Conservation (phyloP, 2,329 filamentous ascomycete genomes). For the Verticillium alfalfae region DNA sequence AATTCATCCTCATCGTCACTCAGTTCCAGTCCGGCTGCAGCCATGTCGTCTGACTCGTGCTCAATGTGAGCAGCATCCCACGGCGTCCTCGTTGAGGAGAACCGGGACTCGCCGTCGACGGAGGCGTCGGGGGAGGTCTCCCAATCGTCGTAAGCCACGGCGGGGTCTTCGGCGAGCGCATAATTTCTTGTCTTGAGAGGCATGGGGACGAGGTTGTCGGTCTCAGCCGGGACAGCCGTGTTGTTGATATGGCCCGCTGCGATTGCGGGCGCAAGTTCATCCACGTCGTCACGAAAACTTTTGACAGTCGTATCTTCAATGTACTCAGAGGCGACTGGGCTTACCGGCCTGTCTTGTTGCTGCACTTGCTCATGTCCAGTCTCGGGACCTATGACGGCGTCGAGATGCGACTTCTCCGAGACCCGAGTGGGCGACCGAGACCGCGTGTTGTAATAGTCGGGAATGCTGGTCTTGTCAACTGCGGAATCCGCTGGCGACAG, state of each 20-base stretch:
- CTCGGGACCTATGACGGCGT: neutral
- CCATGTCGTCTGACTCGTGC: conserved; percentile 1
- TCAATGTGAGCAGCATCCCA: neutral
- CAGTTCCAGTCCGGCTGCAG: neutral
- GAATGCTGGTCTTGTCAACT: neutral
- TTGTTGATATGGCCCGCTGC: neutral
- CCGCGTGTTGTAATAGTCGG: neutral
- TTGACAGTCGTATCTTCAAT: neutral
- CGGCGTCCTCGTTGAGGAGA: neutral
- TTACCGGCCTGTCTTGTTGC: neutral
- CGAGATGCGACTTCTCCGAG: neutral
- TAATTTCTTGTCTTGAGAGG: neutral
- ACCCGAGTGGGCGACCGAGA: neutral
- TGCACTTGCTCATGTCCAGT: neutral
- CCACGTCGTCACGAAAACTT: conserved; percentile 1
- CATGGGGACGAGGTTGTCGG: neutral
- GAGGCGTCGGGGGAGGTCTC: neutral
- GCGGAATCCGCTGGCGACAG: neutral
- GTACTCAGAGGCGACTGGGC: neutral
- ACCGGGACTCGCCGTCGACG: neutral
- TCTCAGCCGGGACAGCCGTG: neutral
- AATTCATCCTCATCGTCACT: neutral
- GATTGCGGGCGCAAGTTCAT: neutral
- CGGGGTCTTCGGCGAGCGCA: neutral
- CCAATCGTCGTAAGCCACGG: neutral